phyloP scores from a whole-genome alignment of 495 filamentous ascomycete species.

The Aspergillus biplanus region DNA sequence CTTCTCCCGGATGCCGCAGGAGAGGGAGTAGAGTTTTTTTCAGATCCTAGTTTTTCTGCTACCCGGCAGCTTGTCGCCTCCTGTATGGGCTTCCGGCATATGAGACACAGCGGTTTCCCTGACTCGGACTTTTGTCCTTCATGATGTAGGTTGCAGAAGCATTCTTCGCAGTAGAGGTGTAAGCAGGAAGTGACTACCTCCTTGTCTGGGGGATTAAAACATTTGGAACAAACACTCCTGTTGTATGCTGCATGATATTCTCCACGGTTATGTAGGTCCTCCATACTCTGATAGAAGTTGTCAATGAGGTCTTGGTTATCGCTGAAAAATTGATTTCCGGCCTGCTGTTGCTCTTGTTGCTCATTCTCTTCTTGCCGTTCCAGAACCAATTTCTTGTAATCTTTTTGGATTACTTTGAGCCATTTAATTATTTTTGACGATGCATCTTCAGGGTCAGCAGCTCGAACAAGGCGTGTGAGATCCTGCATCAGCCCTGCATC shows the following conservation, averaged over 20 bases:
- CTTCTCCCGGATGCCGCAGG: too few species aligned
- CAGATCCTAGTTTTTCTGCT: too few species aligned
- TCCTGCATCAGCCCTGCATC: constrained; percentile 40
- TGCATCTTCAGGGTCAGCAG: not conserved
- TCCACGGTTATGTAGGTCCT: constrained; percentile 26
- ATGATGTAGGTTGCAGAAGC: constrained; percentile 36
- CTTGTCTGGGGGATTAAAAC: too few species aligned
- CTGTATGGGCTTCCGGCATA: constrained; percentile 27
- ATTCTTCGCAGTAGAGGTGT: constrained; percentile 54
- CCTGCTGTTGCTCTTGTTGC: not conserved
- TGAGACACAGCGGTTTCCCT: constrained; percentile 25
- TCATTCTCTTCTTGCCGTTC: not conserved
- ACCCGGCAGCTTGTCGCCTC: too few species aligned
- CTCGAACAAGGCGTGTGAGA: constrained; percentile 29
- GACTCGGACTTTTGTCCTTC: constrained; percentile 24
- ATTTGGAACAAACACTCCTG: too few species aligned
- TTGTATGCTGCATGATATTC: too few species aligned
- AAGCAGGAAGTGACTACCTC: constrained; percentile 48
- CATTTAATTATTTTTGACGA: constrained; percentile 20
- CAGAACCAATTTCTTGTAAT: not conserved
- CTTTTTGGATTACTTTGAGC: constrained; percentile 12
- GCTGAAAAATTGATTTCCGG: constrained; percentile 7
- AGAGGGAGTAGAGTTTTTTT: too few species aligned
- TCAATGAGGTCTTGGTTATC: not conserved
- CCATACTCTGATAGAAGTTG: constrained; percentile 36